A percentile compares a stretch with the other conserved stretches of the same genome.
Evolutionary conservation across 2,329 filamentous ascomycete species (phyloP).

Genomic region (Sporothrix pallida): DNA sequence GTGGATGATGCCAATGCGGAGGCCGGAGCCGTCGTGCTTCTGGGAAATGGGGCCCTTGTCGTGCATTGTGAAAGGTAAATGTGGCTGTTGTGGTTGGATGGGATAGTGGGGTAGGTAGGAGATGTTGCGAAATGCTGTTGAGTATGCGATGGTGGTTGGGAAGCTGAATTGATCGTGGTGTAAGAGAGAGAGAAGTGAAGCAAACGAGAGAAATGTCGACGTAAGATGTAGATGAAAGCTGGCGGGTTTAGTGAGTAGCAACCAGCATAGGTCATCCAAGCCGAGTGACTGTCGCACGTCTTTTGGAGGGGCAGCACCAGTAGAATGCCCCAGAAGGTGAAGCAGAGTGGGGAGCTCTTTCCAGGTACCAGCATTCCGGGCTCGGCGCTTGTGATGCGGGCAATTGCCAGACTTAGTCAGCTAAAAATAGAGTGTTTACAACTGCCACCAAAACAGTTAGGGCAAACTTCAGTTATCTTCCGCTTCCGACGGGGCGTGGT

Average conservation of each 20-base stretch:
- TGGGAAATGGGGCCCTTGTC: conserved; percentile 64
- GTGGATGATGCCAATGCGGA: conserved; percentile 94
- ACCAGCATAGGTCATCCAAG: background rate
- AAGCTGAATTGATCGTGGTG: background rate
- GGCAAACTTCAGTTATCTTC: background rate
- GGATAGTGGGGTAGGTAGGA: background rate
- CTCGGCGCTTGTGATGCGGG: conserved; percentile 3
- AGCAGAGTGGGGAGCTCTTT: conserved; percentile 25
- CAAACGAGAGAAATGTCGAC: background rate
- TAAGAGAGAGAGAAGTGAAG: background rate
- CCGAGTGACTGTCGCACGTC: background rate
- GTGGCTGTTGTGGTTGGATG: background rate
- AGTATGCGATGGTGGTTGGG: background rate
- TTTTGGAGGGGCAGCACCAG: conserved; percentile 20
- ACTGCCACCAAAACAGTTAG: background rate
- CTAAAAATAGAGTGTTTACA: background rate
- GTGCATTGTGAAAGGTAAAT: conserved; percentile 46
- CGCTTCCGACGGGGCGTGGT: conserved; percentile 3
- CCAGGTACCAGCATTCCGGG: conserved; percentile 7
- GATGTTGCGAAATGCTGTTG: background rate
- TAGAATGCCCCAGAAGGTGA: background rate
- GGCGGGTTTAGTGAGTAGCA: background rate
- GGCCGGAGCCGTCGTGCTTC: conserved; percentile 68
- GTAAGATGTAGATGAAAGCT: background rate
- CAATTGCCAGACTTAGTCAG: conserved; percentile 12